phyloP scores from a whole-genome alignment of 2,329 filamentous ascomycete genomes.

The Fusarium sterilihyphosum region DNA sequence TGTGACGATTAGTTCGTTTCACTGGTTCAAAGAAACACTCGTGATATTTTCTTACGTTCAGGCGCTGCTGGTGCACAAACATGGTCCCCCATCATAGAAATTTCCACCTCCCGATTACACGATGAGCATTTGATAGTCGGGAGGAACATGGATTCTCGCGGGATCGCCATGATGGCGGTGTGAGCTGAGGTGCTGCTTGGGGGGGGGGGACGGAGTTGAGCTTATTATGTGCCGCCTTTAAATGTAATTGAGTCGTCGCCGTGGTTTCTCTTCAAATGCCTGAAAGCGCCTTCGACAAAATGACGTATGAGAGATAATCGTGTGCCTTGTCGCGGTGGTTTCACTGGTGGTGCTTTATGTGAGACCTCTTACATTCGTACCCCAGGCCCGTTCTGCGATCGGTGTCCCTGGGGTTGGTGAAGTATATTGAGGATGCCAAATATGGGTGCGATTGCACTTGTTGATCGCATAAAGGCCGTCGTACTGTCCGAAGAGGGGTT shows the following conservation, averaged over 20 bases:
- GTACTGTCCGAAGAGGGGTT: not conserved
- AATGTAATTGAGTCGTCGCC: constrained; percentile 14
- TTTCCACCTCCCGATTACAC: constrained; percentile 81
- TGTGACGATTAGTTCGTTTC: constrained; percentile 4
- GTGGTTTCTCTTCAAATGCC: constrained; percentile 1
- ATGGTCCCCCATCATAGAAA: constrained; percentile 88
- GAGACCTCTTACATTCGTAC: constrained; percentile 40
- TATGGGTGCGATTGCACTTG: not conserved
- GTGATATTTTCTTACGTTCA: constrained; percentile 53
- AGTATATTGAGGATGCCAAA: constrained; percentile 23
- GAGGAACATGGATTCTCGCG: constrained; percentile 74
- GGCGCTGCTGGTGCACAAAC: constrained; percentile 67
- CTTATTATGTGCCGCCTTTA: not conserved
- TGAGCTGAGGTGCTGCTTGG: not conserved
- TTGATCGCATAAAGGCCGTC: not conserved
- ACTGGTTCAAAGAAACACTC: constrained; percentile 2
- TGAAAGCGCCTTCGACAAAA: not conserved
- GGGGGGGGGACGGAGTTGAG: not conserved
- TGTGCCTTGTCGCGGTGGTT: constrained; percentile 15
- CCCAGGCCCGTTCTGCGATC: constrained; percentile 43
- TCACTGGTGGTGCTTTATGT: constrained; percentile 20
- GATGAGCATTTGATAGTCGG: constrained; percentile 89
- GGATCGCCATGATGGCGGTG: constrained; percentile 56
- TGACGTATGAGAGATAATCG: not conserved
- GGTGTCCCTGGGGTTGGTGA: constrained; percentile 42